phyloP scores from a whole-genome alignment of 768 basidiomycete genomes.

The Lentinula lateritia region DNA sequence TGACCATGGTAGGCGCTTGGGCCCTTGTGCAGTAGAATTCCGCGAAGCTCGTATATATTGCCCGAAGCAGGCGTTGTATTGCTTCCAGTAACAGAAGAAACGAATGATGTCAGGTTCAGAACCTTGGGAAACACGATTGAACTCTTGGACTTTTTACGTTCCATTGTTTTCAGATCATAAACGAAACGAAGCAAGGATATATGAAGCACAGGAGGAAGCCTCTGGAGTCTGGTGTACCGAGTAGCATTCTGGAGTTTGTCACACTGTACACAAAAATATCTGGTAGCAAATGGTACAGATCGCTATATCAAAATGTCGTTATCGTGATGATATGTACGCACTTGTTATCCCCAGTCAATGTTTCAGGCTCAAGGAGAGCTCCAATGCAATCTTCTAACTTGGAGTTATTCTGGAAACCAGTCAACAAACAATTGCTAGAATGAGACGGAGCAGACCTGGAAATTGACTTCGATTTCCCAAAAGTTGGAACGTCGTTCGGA shows the following conservation, averaged over 20 bases:
- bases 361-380: conserved; percentile 64
- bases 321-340: conserved; percentile 22
- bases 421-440: neutral
- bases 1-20: conserved; percentile 89
- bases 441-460: conserved; percentile 44
- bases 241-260: conserved; percentile 70
- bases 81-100: conserved; percentile 28
- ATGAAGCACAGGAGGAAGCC: conserved; percentile 84
- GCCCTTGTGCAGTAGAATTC: conserved; percentile 86
- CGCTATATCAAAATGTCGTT: neutral
- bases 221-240: conserved; percentile 63
- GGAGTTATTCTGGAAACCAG: conserved; percentile 50
- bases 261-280: conserved; percentile 80
- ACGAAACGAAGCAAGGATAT: conserved; percentile 93
- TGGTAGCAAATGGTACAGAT: conserved; percentile 20
- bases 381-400: conserved; percentile 70
- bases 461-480: conserved; percentile 82
- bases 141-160: conserved; percentile 85
- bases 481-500: conserved; percentile 74
- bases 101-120: conserved; percentile 69
- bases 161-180: conserved; percentile 72
- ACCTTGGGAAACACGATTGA: conserved; percentile 68
- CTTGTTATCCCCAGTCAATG: conserved; percentile 80
- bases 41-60: conserved; percentile 74
- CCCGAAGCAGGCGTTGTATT: conserved; percentile 9